Percentiles rank a stretch among this genome's conserved stretches.
Conservation (phyloP, 371 early-diverging fungal genomes). For the Batkoa obscura region DNA sequence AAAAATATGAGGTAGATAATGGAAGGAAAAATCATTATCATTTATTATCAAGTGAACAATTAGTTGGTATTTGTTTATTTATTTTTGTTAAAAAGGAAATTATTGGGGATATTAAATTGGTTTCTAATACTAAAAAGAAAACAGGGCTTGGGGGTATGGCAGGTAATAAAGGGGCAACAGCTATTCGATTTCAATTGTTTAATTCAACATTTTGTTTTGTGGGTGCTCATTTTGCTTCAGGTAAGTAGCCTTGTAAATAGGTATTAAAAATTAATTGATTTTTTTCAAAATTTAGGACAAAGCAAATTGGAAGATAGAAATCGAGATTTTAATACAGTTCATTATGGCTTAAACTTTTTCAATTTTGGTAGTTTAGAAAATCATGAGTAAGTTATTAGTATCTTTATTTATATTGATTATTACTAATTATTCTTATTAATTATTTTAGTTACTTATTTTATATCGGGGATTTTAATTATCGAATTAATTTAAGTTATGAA, state of each 20-base stretch:
- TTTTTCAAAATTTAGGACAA: slow-evolving; percentile 18
- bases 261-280: background rate
- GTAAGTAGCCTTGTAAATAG: slow-evolving; percentile 11
- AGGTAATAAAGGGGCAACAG: slow-evolving; percentile 80
- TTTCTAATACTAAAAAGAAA: background rate
- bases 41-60: background rate
- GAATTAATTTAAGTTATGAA: slow-evolving; percentile 18
- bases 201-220: slow-evolving; percentile 80
- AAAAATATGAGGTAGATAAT: background rate
- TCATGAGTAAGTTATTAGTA: slow-evolving; percentile 48
- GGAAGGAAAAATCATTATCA: background rate
- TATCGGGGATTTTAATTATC: slow-evolving; percentile 83
- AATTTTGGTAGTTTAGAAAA: slow-evolving; percentile 42
- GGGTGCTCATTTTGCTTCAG: slow-evolving; percentile 86
- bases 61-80: slow-evolving; percentile 2
- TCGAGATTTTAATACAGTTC: slow-evolving; percentile 62
- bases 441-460: slow-evolving; percentile 14
- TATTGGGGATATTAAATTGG: background rate
- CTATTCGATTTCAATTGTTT: slow-evolving; percentile 60
- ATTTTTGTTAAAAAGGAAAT: background rate
- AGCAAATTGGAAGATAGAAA: slow-evolving; percentile 65
- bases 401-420: too few species aligned
- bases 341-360: slow-evolving; percentile 46
- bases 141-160: slow-evolving; percentile 2
- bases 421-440: too few species aligned